Evolutionary conservation across 768 basidiomycete species (phyloP).

Genomic region (Stropharia rugosoannulata): DNA sequence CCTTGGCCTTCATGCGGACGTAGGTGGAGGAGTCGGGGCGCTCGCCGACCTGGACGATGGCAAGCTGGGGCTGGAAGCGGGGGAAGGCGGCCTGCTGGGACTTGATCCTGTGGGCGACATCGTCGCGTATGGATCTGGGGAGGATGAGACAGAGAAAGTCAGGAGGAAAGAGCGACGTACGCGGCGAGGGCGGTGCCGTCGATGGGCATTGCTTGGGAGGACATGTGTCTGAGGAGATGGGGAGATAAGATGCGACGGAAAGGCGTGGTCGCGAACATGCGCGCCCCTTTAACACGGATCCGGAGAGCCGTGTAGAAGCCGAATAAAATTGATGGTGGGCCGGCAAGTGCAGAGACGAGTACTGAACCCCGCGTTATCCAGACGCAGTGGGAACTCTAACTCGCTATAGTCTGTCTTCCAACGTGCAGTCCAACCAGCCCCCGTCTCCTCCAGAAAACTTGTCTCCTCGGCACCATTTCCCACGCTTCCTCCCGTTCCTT

Average conservation of each 20-base stretch:
- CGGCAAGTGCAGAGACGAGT: not conserved
- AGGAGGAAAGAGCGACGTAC: conserved; percentile 39
- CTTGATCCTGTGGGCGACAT: conserved; percentile 70
- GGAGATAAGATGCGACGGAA: conserved; percentile 34
- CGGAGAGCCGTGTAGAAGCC: conserved; percentile 15
- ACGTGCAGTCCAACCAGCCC: not conserved
- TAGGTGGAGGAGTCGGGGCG: conserved; percentile 90
- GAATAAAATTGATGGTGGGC: conserved; percentile 7
- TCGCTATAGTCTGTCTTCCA: not conserved
- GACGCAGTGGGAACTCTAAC: no score
- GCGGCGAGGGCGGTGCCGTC: conserved; percentile 86
- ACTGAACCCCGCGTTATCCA: not conserved
- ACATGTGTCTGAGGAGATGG: conserved; percentile 37
- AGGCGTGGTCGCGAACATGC: conserved; percentile 14
- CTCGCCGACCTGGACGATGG: conserved; percentile 91
- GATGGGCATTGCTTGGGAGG: conserved; percentile 53
- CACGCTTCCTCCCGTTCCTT: conserved; percentile 9
- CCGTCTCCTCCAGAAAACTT: no score
- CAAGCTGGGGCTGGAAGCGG: conserved; percentile 89
- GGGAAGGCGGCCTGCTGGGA: conserved; percentile 65
- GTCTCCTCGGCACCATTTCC: conserved; percentile 4
- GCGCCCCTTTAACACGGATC: conserved; percentile 16
- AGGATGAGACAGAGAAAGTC: conserved; percentile 9
- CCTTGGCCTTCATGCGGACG: conserved; percentile 97
- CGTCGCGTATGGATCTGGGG: conserved; percentile 74